Percentiles rank a stretch among this genome's conserved stretches.
Conservation (phyloP, 805 yeast genomes). For the Metschnikowia borealis region DNA sequence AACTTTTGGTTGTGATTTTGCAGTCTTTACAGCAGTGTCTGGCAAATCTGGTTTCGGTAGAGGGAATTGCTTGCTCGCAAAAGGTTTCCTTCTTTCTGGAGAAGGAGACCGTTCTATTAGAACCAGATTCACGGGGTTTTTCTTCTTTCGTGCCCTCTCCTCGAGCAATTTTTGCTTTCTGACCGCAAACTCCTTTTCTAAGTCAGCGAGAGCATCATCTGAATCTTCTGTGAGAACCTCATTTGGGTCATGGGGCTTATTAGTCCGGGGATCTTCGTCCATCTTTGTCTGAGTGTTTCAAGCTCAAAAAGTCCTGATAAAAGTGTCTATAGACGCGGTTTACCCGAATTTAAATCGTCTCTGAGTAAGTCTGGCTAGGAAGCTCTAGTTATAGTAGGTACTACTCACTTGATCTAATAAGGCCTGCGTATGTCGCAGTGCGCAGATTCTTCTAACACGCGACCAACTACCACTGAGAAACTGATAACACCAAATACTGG, state of each 20-base stretch:
- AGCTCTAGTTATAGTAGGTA: neutral
- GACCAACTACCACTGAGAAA: neutral
- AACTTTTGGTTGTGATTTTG: neutral
- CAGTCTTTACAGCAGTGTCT: neutral
- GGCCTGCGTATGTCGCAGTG: slow-evolving; percentile 3
- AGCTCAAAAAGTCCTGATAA: neutral
- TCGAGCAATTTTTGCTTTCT: slow-evolving; percentile 19
- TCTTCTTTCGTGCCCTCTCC: slow-evolving; percentile 16
- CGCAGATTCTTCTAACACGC: slow-evolving; percentile 5
- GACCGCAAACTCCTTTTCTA: slow-evolving; percentile 34
- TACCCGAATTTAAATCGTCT: neutral
- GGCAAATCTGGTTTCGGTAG: neutral
- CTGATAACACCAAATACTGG: neutral
- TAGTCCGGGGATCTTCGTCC: slow-evolving; percentile 33
- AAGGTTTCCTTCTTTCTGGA: slow-evolving; percentile 7
- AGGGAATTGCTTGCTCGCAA: neutral
- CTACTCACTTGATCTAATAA: neutral
- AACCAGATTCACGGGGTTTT: slow-evolving; percentile 1
- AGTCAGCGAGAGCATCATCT: slow-evolving; percentile 34
- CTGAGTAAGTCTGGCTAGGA: no score
- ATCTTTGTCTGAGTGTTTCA: neutral
- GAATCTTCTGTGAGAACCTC: slow-evolving; percentile 37
- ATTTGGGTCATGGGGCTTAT: slow-evolving; percentile 16
- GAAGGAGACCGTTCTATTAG: slow-evolving; percentile 16
- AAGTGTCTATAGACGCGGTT: no score